phyloP scores from a whole-genome alignment of 2,329 filamentous ascomycete genomes.

The Fusarium sp. region DNA sequence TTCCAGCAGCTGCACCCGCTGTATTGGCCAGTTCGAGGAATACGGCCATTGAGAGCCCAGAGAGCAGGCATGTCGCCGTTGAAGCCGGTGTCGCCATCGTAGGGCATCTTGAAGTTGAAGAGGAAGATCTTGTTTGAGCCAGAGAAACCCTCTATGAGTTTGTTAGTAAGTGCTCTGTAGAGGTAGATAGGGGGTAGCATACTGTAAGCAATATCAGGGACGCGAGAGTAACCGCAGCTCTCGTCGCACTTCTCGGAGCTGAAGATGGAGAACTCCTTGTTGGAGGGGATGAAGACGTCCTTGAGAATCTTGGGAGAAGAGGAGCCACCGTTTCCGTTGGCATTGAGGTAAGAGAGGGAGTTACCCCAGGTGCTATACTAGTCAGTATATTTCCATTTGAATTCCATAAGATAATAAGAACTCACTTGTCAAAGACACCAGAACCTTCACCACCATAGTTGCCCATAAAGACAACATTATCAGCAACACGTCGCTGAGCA shows the following conservation, averaged over 20 bases:
- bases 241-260: slow-evolving; percentile 58
- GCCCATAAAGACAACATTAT: slow-evolving; percentile 63
- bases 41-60: slow-evolving; percentile 81
- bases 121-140: slow-evolving; percentile 80
- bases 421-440: slow-evolving; percentile 59
- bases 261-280: slow-evolving; percentile 61
- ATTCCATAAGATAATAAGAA: slow-evolving; percentile 7
- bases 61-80: slow-evolving; percentile 78
- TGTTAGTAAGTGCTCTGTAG: slow-evolving; percentile 5
- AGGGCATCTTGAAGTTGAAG: slow-evolving; percentile 79
- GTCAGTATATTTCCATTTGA: slow-evolving; percentile 17
- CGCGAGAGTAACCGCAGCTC: slow-evolving; percentile 60
- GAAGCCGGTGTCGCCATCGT: slow-evolving; percentile 63
- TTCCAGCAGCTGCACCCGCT: slow-evolving; percentile 79
- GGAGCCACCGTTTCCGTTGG: slow-evolving; percentile 56
- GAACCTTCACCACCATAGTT: slow-evolving; percentile 61
- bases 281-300: slow-evolving; percentile 56
- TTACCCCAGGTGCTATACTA: slow-evolving; percentile 56
- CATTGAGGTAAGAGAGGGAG: slow-evolving; percentile 61
- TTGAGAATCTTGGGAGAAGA: slow-evolving; percentile 56
- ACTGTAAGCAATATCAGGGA: slow-evolving; percentile 60
- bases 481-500: slow-evolving; percentile 53
- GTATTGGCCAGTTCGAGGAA: slow-evolving; percentile 79
- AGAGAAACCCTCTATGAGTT: slow-evolving; percentile 72
- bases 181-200: slow-evolving; percentile 27